These are phyloP conservation scores for Phytophthora nicotianae DNA, from an alignment of 352 stramenopile genomes.

Conservation along the genomic window DNA sequence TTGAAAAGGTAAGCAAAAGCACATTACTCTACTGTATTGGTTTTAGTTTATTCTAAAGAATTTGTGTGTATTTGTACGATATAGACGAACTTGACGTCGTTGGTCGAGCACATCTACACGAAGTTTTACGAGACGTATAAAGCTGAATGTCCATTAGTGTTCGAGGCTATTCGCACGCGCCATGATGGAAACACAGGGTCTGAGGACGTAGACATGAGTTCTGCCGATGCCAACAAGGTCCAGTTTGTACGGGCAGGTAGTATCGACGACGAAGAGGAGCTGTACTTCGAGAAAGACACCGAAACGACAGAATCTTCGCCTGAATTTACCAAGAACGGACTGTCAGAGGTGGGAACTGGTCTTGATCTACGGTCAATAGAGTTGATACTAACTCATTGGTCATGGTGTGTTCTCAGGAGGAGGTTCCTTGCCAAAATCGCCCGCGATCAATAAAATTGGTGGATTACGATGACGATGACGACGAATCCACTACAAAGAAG, in stretches of 20 bases:
- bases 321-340: conserved; percentile 40
- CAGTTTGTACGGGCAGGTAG: conserved; percentile 59
- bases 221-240: conserved; percentile 40
- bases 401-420: conserved; percentile 38
- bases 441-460: conserved; percentile 63
- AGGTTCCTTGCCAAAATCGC: conserved; percentile 49
- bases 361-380: neutral
- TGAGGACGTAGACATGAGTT: conserved; percentile 16
- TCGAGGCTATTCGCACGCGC: conserved; percentile 66
- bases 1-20: conserved; percentile 61
- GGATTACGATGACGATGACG: conserved; percentile 75
- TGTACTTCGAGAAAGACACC: conserved; percentile 83
- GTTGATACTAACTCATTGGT: conserved; percentile 3
- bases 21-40: neutral
- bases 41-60: conserved; percentile 1
- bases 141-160: conserved; percentile 69
- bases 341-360: conserved; percentile 48
- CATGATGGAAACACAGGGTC: conserved; percentile 58
- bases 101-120: conserved; percentile 80
- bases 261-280: conserved; percentile 76
- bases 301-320: conserved; percentile 43
- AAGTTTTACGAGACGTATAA: conserved; percentile 84
- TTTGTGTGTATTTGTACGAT: conserved; percentile 15
- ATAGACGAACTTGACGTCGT: conserved; percentile 67
- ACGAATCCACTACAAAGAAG: conserved; percentile 41